A percentile compares a stretch with the other conserved stretches of the same genome.
Evolutionary conservation across 306 rosid genomes (phyloP).

Genomic region (Fagus sylvatica): DNA sequence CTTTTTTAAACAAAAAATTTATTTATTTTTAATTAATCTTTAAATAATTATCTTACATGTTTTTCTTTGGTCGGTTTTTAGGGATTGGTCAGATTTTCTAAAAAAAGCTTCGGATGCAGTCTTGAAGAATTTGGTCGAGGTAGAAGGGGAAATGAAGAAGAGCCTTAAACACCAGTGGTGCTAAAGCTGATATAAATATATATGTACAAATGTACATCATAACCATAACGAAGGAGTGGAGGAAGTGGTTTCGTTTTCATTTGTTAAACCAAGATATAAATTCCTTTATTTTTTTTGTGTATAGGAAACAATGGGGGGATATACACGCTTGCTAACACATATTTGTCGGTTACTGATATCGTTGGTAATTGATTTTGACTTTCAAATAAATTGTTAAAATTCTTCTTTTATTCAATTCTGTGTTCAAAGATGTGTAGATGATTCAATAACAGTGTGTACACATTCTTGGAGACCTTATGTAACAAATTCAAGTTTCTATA

Average conservation of each 20-base stretch:
- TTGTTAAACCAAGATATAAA: too few relatives aligned
- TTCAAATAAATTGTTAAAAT: background rate
- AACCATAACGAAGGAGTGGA: background rate
- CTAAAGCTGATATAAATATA: too few relatives aligned
- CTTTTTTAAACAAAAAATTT: too few relatives aligned
- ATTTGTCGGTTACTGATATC: too few relatives aligned
- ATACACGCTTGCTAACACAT: too few relatives aligned
- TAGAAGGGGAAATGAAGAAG: constrained; percentile 19
- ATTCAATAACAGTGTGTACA: too few relatives aligned
- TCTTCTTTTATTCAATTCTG: background rate
- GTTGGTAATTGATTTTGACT: background rate
- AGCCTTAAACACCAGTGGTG: background rate
- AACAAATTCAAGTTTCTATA: background rate
- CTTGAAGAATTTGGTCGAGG: constrained; percentile 35
- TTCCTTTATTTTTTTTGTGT: too few relatives aligned
- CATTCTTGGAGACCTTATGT: background rate
- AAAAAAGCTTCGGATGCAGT: constrained; percentile 39
- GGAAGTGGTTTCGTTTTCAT: background rate
- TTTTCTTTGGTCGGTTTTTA: too few relatives aligned
- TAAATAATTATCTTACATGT: background rate
- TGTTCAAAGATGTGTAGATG: too few relatives aligned
- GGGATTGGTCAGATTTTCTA: constrained; percentile 55
- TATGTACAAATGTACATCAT: background rate
- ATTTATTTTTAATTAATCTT: background rate
- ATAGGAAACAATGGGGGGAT: too few relatives aligned